Conservation (phyloP, 768 basidiomycete species). For the Boletus tomentosulus region DNA sequence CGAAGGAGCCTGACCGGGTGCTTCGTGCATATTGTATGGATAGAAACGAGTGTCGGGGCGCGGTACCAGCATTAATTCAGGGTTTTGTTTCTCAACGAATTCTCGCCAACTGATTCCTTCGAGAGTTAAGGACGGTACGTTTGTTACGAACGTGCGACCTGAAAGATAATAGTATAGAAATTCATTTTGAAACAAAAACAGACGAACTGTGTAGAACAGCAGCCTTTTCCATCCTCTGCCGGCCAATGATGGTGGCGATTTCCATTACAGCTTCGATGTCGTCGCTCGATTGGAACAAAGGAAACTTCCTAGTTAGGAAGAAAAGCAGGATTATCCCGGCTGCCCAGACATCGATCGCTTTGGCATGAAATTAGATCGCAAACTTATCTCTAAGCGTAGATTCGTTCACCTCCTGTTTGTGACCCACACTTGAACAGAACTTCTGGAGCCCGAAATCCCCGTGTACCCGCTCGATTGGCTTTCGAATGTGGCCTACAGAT, state of each 20-base stretch:
- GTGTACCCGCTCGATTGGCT: conserved; percentile 93
- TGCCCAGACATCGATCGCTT: conserved; percentile 97
- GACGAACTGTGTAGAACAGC: conserved; percentile 85
- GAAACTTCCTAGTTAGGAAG: conserved; percentile 90
- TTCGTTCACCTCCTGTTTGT: conserved; percentile 80
- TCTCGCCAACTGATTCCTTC: conserved; percentile 67
- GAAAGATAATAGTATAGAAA: conserved; percentile 5
- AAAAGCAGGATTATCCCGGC: conserved; percentile 90
- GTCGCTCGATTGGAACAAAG: conserved; percentile 89
- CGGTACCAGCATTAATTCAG: conserved; percentile 52
- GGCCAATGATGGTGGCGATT: conserved; percentile 83
- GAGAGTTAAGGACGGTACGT: conserved; percentile 71
- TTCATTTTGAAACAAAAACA: not conserved
- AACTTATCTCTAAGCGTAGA: not conserved
- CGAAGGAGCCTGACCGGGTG: conserved; percentile 23
- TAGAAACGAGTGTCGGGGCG: conserved; percentile 50
- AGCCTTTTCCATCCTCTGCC: conserved; percentile 73
- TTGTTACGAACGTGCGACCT: conserved; percentile 92
- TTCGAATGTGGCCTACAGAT: conserved; percentile 67
- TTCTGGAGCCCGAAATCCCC: conserved; percentile 96
- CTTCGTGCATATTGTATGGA: conserved; percentile 41
- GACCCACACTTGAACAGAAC: conserved; percentile 92
- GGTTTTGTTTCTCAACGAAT: conserved; percentile 78
- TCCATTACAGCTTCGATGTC: conserved; percentile 97
- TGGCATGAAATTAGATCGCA: conserved; percentile 6